Conservation (phyloP, 2,329 filamentous ascomycete species). For the Talaromyces islandicus region DNA sequence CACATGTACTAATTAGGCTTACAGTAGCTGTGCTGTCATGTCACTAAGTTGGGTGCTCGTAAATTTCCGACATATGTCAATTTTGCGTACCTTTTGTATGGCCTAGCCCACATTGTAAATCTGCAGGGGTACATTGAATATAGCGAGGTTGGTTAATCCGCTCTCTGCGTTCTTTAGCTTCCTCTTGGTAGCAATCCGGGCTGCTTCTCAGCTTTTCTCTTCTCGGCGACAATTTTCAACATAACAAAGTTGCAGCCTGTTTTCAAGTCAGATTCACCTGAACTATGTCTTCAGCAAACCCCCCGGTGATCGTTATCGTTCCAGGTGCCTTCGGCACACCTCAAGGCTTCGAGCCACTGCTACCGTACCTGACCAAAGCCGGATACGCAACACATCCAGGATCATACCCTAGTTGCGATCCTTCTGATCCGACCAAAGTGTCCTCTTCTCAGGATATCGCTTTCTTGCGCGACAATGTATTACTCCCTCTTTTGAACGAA, state of each 20-base stretch:
- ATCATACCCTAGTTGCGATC: constrained; percentile 1
- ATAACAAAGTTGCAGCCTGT: not conserved
- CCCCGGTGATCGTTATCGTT: constrained; percentile 20
- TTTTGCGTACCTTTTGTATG: too few relatives aligned
- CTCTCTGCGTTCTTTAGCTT: too few relatives aligned
- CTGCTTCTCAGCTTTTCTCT: not conserved
- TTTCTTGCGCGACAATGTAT: constrained; percentile 22
- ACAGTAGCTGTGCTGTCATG: too few relatives aligned
- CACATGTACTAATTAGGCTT: too few relatives aligned
- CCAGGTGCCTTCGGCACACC: constrained; percentile 25
- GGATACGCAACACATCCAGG: constrained; percentile 16
- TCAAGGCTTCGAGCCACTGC: constrained; percentile 19
- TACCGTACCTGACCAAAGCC: constrained; percentile 16
- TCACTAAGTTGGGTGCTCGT: too few relatives aligned
- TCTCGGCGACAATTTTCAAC: not conserved
- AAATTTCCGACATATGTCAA: too few relatives aligned
- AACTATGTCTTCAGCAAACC: constrained; percentile 12
- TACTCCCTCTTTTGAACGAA: constrained; percentile 18
- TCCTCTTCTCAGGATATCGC: constrained; percentile 19
- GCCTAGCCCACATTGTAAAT: too few relatives aligned
- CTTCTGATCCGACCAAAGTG: constrained; percentile 12
- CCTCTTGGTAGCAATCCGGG: too few relatives aligned
- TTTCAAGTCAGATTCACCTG: not conserved
- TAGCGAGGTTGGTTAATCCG: too few relatives aligned
- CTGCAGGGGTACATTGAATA: too few relatives aligned